Conservation (phyloP, 164 flowering plant species). For the Protea cynaroides region DNA sequence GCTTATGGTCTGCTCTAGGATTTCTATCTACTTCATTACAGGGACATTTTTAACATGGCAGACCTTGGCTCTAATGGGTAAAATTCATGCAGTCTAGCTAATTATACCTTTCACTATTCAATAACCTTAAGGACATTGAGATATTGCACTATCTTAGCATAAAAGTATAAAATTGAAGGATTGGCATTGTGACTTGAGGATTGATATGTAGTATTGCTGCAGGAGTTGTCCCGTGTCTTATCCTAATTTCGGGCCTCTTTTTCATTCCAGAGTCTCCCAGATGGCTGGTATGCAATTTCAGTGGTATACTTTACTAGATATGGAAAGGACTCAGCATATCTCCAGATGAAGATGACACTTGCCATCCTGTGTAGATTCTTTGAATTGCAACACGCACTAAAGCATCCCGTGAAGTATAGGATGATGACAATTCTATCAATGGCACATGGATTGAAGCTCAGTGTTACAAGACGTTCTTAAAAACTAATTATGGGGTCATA, state of each 20-base stretch:
- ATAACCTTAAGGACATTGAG: no score
- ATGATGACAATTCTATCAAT: conserved; percentile 93
- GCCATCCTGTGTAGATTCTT: conserved; percentile 81
- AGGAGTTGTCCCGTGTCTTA: conserved; percentile 68
- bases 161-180: no score
- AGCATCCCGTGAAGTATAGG: conserved; percentile 67
- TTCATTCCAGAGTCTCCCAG: conserved; percentile 94
- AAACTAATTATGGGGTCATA: background rate
- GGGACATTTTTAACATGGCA: conserved; percentile 82
- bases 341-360: conserved; percentile 93
- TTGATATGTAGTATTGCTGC: conserved; percentile 12
- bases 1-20: conserved; percentile 65
- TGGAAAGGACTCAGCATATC: conserved; percentile 93
- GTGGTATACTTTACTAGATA: conserved; percentile 72
- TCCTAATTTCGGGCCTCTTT: conserved; percentile 54
- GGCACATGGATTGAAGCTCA: conserved; percentile 72
- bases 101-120: no score
- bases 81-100: background rate
- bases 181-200: no score
- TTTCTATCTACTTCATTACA: conserved; percentile 59
- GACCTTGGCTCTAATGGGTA: conserved; percentile 63
- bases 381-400: conserved; percentile 49
- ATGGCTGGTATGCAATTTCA: conserved; percentile 13
- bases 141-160: no score
- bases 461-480: conserved; percentile 36